Base-by-base conservation (phyloP, 352 stramenopile genomes). In the Aphanomyces astaci region DNA sequence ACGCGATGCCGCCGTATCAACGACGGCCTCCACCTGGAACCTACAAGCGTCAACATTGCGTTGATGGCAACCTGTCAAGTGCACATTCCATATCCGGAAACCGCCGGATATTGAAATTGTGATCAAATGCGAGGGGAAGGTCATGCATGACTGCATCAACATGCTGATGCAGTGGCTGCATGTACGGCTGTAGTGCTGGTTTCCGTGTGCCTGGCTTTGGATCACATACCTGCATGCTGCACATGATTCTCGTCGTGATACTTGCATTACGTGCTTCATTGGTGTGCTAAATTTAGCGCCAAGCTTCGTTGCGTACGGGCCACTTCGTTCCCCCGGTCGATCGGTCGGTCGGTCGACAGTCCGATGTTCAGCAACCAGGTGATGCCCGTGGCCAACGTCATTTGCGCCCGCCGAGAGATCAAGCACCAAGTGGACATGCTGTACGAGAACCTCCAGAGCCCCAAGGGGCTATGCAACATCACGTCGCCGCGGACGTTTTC, bases 301-400 rank as follows among this genome's bases (percentile, higher is more conserved):
- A n/a, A n/a, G n/a, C n/a, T n/a, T n/a, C n/a, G n/a, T n/a, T n/a
- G n/a, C n/a, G n/a, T n/a, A n/a, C n/a, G n/a, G n/a, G n/a, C n/a
- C n/a, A n/a, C n/a, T n/a, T n/a, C n/a, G n/a, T n/a, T n/a, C n/a
- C n/a, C n/a, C n/a, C n/a, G n/a, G n/a, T n/a, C n/a, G n/a, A n/a
- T n/a, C n/a, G 45, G 36, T 43, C 36, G 36, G 36, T 43, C 36
- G 15, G 7, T 15, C 15, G 7, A 7, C 7, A 15, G 36, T 15
- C 7, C 51, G 5, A 65, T 65, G 56, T 49, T 53, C 36, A 46
- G 39, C 56, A 65, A 65, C 56, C 56, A 65, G 56, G 40, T 52
- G 19, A 53, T 53, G 36, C 56, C 56, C 17, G 56, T 65, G 32
- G 56, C 56, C 2, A 65, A 53, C 24, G 36, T 65, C n/a, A 46